A percentile compares a stretch with the other conserved stretches of the same genome.
These are phyloP conservation scores for Proteromonas lacertae DNA, from an alignment of 352 stramenopile genomes.

Conservation along the genomic window DNA sequence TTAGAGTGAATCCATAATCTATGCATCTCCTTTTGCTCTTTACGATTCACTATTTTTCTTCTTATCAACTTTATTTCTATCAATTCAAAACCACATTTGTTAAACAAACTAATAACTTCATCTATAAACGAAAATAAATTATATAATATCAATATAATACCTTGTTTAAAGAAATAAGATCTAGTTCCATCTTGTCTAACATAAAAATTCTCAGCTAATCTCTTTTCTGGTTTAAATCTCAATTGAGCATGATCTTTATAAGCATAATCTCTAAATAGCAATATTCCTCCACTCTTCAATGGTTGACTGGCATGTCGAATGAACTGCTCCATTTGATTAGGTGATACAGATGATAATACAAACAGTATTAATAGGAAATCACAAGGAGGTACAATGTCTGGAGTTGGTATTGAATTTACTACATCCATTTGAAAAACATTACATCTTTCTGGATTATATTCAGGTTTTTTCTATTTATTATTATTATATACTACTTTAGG, in stretches of 20 bases:
- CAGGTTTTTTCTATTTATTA: too few species aligned
- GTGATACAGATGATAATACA: slow-evolving; percentile 49
- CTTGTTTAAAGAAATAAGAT: slow-evolving; percentile 5
- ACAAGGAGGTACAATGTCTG: slow-evolving; percentile 2
- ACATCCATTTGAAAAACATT: too few species aligned
- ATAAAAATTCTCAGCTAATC: slow-evolving; percentile 5
- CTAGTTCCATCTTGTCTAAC: slow-evolving; percentile 2
- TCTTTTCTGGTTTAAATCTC: slow-evolving; percentile 21
- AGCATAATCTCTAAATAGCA: slow-evolving; percentile 73
- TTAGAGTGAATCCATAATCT: slow-evolving; percentile 41
- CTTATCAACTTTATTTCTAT: slow-evolving; percentile 42
- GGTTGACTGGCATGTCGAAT: slow-evolving; percentile 33
- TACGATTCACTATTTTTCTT: slow-evolving; percentile 37
- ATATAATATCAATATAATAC: too few species aligned
- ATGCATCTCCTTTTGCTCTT: slow-evolving; percentile 37
- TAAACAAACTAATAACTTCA: not conserved
- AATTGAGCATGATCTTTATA: slow-evolving; percentile 61
- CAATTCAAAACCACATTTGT: slow-evolving; percentile 16
- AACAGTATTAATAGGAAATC: slow-evolving; percentile 22
- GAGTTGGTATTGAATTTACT: too few species aligned
- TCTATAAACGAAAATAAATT: too few species aligned
- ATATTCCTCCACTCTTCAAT: slow-evolving; percentile 16
- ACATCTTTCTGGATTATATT: too few species aligned
- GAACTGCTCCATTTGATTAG: slow-evolving; percentile 33
- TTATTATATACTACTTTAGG: too few species aligned